Percentiles rank a stretch among this genome's conserved stretches.
phyloP scores from a whole-genome alignment of 805 yeast species.

The Candida maesae region DNA sequence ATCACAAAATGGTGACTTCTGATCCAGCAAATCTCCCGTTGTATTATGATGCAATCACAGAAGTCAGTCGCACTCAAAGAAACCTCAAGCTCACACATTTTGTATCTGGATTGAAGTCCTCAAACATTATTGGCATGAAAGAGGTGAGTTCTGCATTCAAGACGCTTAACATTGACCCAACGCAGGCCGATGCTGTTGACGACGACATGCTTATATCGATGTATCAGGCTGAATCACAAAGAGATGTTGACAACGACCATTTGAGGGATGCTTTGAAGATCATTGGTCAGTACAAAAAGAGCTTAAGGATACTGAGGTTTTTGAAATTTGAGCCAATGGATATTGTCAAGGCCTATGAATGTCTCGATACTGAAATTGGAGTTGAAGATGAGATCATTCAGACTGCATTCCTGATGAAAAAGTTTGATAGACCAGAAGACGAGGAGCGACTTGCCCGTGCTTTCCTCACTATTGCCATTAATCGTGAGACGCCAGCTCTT shows the following conservation, averaged over 20 bases:
- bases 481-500: slow-evolving; percentile 53
- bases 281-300: slow-evolving; percentile 37
- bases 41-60: slow-evolving; percentile 56
- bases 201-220: slow-evolving; percentile 32
- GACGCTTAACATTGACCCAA: slow-evolving; percentile 32
- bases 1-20: slow-evolving; percentile 34
- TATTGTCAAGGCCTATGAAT: slow-evolving; percentile 46
- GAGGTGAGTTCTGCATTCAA: slow-evolving; percentile 41
- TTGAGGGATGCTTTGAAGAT: slow-evolving; percentile 38
- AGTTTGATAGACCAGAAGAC: slow-evolving; percentile 47
- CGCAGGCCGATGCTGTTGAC: slow-evolving; percentile 19
- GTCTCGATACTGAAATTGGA: slow-evolving; percentile 45
- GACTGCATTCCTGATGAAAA: slow-evolving; percentile 67
- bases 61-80: slow-evolving; percentile 45
- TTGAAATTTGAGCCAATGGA: slow-evolving; percentile 46
- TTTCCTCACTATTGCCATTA: slow-evolving; percentile 55
- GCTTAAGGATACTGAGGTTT: slow-evolving; percentile 32
- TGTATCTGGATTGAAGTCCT: slow-evolving; percentile 44
- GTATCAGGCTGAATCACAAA: slow-evolving; percentile 29
- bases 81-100: slow-evolving; percentile 42
- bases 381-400: slow-evolving; percentile 69
- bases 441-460: slow-evolving; percentile 47
- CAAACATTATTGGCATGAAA: slow-evolving; percentile 49
- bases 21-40: slow-evolving; percentile 46
- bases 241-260: slow-evolving; percentile 18